Evolutionary conservation across 495 filamentous ascomycete genomes (phyloP).

Genomic region (Echria macrotheca): DNA sequence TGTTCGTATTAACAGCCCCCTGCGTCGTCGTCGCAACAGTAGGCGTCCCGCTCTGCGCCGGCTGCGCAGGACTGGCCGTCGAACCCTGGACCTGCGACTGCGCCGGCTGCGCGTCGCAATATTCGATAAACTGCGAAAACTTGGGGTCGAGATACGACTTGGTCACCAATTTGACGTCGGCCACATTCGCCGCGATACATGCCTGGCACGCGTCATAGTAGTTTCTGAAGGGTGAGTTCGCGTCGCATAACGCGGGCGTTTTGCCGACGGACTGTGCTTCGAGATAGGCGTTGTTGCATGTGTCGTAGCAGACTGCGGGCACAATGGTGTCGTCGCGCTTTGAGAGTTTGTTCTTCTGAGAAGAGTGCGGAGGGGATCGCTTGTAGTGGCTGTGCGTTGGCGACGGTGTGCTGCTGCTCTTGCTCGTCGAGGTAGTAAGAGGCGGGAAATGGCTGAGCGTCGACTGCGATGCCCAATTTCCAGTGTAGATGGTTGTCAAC

Average conservation of each 20-base stretch:
- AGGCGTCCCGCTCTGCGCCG: background rate
- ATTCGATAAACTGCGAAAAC: constrained; percentile 28
- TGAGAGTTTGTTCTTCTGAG: background rate
- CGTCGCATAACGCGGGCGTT: constrained; percentile 37
- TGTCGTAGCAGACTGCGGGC: constrained; percentile 46
- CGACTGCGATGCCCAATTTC: constrained; percentile 43
- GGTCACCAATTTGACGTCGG: constrained; percentile 15
- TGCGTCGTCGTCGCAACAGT: constrained; percentile 1
- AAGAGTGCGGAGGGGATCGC: background rate
- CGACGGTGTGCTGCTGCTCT: background rate
- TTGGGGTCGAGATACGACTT: constrained; percentile 20
- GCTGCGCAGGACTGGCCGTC: background rate
- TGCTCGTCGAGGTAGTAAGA: constrained; percentile 12
- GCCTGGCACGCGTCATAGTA: constrained; percentile 34
- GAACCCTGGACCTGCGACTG: constrained; percentile 11
- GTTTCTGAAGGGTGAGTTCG: constrained; percentile 35
- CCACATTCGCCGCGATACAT: constrained; percentile 25
- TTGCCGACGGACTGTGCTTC: constrained; percentile 48
- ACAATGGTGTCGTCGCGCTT: constrained; percentile 35
- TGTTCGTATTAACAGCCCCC: constrained; percentile 6
- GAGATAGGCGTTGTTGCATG: constrained; percentile 45
- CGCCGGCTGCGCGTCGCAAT: constrained; percentile 22
- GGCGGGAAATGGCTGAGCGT: constrained; percentile 34
- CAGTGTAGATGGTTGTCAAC: constrained; percentile 33
- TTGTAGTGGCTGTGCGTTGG: background rate